These are phyloP conservation scores for Naematelia encephala DNA, from an alignment of 768 basidiomycete genomes.

Conservation along the genomic window DNA sequence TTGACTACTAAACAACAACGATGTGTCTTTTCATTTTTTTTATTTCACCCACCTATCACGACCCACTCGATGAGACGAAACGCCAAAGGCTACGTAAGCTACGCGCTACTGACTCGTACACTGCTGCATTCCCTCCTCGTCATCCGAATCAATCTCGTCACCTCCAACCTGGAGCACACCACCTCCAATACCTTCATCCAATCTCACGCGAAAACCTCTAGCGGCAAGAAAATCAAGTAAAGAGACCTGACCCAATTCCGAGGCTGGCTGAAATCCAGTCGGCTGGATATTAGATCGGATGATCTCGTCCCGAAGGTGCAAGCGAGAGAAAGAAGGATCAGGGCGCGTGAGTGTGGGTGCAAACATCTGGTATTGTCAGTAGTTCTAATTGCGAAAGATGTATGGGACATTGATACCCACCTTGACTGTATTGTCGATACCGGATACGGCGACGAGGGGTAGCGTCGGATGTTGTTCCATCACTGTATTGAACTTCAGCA, in stretches of 20 bases:
- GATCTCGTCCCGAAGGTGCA: conserved; percentile 20
- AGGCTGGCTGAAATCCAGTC: conserved; percentile 12
- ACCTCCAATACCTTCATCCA: not conserved
- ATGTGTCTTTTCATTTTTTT: too few relatives aligned
- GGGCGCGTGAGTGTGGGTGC: conserved; percentile 12
- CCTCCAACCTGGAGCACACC: too few relatives aligned
- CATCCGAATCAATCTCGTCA: conserved; percentile 3
- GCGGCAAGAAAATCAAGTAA: conserved; percentile 25
- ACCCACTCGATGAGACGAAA: too few relatives aligned
- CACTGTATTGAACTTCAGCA: conserved; percentile 45
- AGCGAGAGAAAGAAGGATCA: conserved; percentile 20
- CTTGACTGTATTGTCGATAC: conserved; percentile 82
- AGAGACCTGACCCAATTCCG: conserved; percentile 17
- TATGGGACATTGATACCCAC: conserved; percentile 77
- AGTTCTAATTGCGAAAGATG: conserved; percentile 51
- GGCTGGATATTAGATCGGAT: conserved; percentile 24
- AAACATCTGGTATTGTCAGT: conserved; percentile 59
- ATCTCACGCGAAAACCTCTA: conserved; percentile 9
- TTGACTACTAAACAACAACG: too few relatives aligned
- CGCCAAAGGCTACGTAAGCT: too few relatives aligned
- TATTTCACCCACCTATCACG: too few relatives aligned
- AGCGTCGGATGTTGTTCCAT: conserved; percentile 76
- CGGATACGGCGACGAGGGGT: conserved; percentile 78
- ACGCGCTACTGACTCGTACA: conserved; percentile 65
- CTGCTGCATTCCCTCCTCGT: conserved; percentile 3